phyloP scores from a whole-genome alignment of 768 basidiomycete species.

The Psilocybe tampanensis region DNA sequence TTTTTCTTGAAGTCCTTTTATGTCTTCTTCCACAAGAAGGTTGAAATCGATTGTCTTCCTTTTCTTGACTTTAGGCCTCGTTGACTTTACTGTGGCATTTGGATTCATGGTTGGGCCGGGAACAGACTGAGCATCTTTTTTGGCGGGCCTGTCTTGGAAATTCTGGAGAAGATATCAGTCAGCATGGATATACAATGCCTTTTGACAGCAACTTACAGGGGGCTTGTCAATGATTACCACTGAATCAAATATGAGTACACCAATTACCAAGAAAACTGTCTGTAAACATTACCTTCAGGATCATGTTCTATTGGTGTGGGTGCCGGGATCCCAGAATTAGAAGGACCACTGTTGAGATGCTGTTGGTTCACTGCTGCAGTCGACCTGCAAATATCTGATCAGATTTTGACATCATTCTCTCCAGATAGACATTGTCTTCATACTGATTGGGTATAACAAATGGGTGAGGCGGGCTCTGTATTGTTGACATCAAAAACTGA shows the following conservation, averaged over 20 bases:
- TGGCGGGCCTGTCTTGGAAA: background rate
- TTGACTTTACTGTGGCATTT: background rate
- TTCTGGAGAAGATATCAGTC: background rate
- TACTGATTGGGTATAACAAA: conserved; percentile 5
- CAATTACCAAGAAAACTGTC: background rate
- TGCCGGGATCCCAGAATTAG: background rate
- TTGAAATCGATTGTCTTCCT: conserved; percentile 28
- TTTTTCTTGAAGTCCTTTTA: conserved; percentile 26
- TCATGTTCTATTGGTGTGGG: background rate
- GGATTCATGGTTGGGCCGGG: background rate
- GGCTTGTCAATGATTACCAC: background rate
- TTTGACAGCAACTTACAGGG: background rate
- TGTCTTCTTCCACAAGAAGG: conserved; percentile 30
- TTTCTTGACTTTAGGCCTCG: conserved; percentile 26
- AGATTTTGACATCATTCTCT: background rate
- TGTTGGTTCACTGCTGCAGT: background rate
- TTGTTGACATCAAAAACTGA: background rate
- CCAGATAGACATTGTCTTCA: background rate
- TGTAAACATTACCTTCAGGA: background rate
- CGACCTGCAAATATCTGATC: background rate
- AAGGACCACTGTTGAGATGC: background rate
- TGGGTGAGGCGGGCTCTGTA: background rate
- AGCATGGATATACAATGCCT: no score
- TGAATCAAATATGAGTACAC: background rate
- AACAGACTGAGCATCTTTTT: background rate